Evolutionary conservation across 2,329 filamentous ascomycete species (phyloP), one percentile per base, ranked within the genome.

Genomic region (Epichloe amarillans): DNA sequence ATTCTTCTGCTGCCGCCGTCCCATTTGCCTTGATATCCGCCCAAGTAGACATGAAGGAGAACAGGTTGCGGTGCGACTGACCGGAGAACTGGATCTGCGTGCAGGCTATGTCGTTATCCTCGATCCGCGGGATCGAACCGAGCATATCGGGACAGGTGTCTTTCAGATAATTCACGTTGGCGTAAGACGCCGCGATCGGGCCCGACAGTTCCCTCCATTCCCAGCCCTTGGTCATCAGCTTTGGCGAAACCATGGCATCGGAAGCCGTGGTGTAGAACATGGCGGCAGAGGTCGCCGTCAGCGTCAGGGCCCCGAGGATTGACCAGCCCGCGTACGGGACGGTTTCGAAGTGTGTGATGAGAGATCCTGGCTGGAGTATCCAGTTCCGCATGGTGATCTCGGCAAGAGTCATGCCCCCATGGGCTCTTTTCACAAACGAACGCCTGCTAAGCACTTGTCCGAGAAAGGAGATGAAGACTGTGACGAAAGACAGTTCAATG

Each of bases 371-470:
- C 64, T 84, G 80, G 45, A 82, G 77, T 19, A 84, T 76, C 86
- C 86, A 91, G 42, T 76, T 76, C 45, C 86, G 75, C 84, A 91
- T 88, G 15, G 77, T 83, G 70, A 90, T 79, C 60, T 91, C 86
- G 0, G 86, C 82, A 15, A 91, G 73, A 0, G 80, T 87, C 52
- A 90, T 76, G 2, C 86, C 86, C 3, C 86, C 86, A 3, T 70
- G 68, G 0, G 79, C 76, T 8, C 73, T 69, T 50, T 73, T 76
- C 23, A 75, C 73, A 50, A 87, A 76, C 0, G 86, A 83, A 50
- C 83, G 71, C 19, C 84, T 74, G n/a, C 79, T 88, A 15, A 91
- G 66, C 0, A 85, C 76, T 62, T 93, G 87, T 0, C 87, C 87
- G 0, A 90, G 62, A 50, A 86, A 86, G 0, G 83, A 77, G 1